Percentiles rank a stretch among this genome's conserved stretches.
These are phyloP conservation scores for Penicillium flavigenum DNA, from an alignment of 495 filamentous ascomycete genomes.

Conservation along the genomic window DNA sequence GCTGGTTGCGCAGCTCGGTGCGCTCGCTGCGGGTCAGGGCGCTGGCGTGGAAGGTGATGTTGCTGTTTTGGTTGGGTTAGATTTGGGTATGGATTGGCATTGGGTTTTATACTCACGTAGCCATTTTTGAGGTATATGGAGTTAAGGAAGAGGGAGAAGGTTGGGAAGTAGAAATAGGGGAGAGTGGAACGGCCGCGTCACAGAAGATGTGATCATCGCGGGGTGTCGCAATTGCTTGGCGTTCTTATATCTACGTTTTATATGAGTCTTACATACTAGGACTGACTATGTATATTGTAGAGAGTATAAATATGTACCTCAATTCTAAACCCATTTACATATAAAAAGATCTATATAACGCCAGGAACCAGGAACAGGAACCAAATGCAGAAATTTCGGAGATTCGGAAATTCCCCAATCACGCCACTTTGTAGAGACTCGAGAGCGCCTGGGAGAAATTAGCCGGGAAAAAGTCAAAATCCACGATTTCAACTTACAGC, in stretches of 20 bases:
- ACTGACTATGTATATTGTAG: no score
- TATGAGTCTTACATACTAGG: background rate
- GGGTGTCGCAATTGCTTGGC: slow-evolving; percentile 1
- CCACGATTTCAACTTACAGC: slow-evolving; percentile 53
- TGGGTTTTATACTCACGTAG: slow-evolving; percentile 41
- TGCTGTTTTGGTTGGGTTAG: slow-evolving; percentile 54
- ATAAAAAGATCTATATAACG: slow-evolving; percentile 8
- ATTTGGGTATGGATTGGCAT: slow-evolving; percentile 5
- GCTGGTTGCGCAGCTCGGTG: slow-evolving; percentile 72
- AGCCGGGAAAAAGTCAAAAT: background rate
- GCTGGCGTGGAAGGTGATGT: slow-evolving; percentile 97
- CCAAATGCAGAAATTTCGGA: slow-evolving; percentile 18
- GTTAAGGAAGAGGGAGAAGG: slow-evolving; percentile 13
- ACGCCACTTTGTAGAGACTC: slow-evolving; percentile 32
- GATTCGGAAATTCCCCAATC: slow-evolving; percentile 14
- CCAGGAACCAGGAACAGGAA: slow-evolving; percentile 27
- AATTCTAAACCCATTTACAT: slow-evolving; percentile 2
- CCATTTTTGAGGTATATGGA: slow-evolving; percentile 39
- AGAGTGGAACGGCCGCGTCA: slow-evolving; percentile 24
- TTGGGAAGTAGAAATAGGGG: background rate
- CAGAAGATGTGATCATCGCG: slow-evolving; percentile 11
- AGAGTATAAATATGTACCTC: background rate
- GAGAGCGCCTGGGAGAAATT: slow-evolving; percentile 31
- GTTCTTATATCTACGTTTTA: background rate
- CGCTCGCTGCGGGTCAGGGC: slow-evolving; percentile 85